These are phyloP conservation scores for Thamnidium elegans DNA, from an alignment of 192 early-diverging fungal genomes.

Conservation along the genomic window DNA sequence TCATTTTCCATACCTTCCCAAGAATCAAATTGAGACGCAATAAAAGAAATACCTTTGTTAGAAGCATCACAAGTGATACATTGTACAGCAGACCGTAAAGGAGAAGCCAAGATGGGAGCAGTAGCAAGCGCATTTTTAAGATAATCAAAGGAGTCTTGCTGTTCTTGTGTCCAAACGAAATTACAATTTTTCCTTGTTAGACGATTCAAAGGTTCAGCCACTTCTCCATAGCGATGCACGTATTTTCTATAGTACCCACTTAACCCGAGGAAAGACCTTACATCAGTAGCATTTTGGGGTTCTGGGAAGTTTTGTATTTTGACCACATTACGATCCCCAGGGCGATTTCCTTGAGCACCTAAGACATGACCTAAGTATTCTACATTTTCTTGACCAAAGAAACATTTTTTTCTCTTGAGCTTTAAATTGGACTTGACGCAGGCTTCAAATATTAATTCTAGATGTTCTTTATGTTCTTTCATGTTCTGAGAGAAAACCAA, in stretches of 20 bases:
- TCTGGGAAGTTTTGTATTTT: conserved; percentile 16
- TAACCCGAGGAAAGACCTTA: conserved; percentile 36
- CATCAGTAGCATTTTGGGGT: conserved; percentile 12
- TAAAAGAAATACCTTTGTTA: background rate
- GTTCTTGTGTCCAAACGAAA: conserved; percentile 18
- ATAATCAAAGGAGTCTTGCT: background rate
- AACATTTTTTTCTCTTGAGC: conserved; percentile 24
- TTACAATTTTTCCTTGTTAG: conserved; percentile 29
- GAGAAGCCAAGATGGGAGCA: conserved; percentile 5
- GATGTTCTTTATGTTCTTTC: conserved; percentile 35
- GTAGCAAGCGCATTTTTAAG: background rate
- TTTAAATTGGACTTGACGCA: conserved; percentile 17
- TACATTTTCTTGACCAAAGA: conserved; percentile 27
- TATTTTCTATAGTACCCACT: conserved; percentile 39
- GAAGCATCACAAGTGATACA: conserved; percentile 16
- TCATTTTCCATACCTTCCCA: background rate
- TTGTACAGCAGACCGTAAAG: background rate
- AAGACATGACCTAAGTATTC: conserved; percentile 35
- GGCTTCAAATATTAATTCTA: conserved; percentile 16
- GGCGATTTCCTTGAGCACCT: too few relatives aligned
- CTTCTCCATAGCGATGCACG: conserved; percentile 31
- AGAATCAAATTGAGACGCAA: background rate
- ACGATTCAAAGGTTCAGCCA: conserved; percentile 28
- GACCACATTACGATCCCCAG: background rate
- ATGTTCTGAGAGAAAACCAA: conserved; percentile 34